These are phyloP conservation scores for Pleurotus djamor DNA, from an alignment of 768 basidiomycete species.

Conservation along the genomic window DNA sequence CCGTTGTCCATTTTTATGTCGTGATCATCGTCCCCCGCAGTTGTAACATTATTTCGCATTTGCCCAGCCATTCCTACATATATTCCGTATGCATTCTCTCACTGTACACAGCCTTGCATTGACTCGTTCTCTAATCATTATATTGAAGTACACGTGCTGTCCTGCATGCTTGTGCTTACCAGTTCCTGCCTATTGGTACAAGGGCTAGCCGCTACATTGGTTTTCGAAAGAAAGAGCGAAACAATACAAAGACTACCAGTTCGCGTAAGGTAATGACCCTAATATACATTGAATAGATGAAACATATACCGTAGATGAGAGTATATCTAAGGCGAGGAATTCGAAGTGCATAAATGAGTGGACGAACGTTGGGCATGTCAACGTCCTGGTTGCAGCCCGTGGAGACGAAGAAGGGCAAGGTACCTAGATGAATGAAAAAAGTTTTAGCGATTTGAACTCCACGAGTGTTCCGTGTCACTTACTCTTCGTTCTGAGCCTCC, in stretches of 20 bases:
- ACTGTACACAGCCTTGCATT: not conserved
- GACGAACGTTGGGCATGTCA: not conserved
- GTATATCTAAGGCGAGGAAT: too few species aligned
- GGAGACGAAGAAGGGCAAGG: slow-evolving; percentile 55
- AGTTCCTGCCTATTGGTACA: not conserved
- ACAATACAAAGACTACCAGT: not conserved
- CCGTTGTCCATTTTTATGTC: not conserved
- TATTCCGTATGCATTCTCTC: not conserved
- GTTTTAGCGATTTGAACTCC: slow-evolving; percentile 1
- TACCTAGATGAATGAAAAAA: slow-evolving; percentile 42
- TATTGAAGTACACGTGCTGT: not conserved
- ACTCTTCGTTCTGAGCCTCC: slow-evolving; percentile 83
- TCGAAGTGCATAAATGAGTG: too few species aligned
- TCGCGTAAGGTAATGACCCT: not conserved
- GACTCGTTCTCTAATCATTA: not conserved
- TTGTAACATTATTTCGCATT: slow-evolving; percentile 8
- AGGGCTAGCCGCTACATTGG: not conserved
- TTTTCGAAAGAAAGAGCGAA: not conserved
- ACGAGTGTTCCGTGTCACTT: slow-evolving; percentile 22
- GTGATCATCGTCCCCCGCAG: not conserved
- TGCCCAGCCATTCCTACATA: not conserved
- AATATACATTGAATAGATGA: slow-evolving; percentile 10
- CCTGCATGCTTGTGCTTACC: not conserved
- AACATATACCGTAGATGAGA: slow-evolving; percentile 1
- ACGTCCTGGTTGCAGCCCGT: slow-evolving; percentile 39